Conservation (phyloP, 1,139 yeast genomes). For the Geotrichum bryndzae region DNA sequence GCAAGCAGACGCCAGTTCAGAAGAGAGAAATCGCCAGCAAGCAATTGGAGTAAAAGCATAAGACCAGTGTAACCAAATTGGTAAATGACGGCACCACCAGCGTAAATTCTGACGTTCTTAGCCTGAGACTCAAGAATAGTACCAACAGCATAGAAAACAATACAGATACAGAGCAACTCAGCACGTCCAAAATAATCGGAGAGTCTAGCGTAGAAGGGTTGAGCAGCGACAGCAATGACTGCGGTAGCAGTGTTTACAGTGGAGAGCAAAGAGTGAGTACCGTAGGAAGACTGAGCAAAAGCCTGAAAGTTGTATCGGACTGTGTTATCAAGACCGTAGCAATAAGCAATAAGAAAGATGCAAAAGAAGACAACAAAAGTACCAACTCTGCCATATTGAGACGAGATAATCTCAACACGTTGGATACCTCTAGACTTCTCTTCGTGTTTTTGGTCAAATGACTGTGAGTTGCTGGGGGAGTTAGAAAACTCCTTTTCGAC, state of each 20-base stretch:
- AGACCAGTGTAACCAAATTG: constrained; percentile 67
- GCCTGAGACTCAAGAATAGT: constrained; percentile 68
- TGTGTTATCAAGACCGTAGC: constrained; percentile 60
- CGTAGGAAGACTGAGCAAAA: constrained; percentile 53
- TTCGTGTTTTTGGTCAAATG: neutral
- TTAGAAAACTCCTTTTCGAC: neutral
- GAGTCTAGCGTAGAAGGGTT: constrained; percentile 62
- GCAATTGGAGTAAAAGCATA: constrained; percentile 48
- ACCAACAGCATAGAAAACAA: constrained; percentile 61
- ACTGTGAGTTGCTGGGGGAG: neutral
- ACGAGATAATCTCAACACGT: constrained; percentile 34
- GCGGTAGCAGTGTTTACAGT: constrained; percentile 59
- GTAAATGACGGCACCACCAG: constrained; percentile 69
- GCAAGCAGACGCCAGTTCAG: constrained; percentile 65
- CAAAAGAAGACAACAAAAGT: constrained; percentile 43
- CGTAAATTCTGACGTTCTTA: constrained; percentile 55
- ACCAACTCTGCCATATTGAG: constrained; percentile 33
- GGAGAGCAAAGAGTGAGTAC: constrained; percentile 54
- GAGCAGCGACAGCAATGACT: constrained; percentile 67
- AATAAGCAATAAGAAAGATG: constrained; percentile 56
- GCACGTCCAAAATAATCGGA: constrained; percentile 68
- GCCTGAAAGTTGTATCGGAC: constrained; percentile 47
- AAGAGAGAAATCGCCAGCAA: constrained; percentile 59
- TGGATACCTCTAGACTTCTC: constrained; percentile 32
- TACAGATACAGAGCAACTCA: constrained; percentile 48